Evolutionary conservation across 2,329 filamentous ascomycete species (phyloP), one percentile per base, ranked within the genome.

Genomic region (Neonectria ditissima): DNA sequence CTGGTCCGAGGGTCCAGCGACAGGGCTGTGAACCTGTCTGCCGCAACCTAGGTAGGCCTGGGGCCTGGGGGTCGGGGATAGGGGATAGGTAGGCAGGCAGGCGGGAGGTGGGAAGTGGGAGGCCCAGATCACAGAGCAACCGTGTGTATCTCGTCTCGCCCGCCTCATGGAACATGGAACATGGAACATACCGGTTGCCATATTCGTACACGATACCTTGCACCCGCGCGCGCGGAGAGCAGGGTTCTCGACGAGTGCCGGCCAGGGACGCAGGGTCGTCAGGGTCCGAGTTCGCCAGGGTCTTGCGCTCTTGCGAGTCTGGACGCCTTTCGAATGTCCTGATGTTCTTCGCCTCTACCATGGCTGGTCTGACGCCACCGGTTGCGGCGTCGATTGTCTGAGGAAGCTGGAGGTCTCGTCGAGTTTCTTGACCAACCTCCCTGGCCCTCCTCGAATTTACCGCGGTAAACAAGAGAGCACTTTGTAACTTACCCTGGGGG

Each of bases 311-410:
- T 48, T 10, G 34, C 26, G 28, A 34, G 26, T 50, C 47, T 50
- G 28, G 47, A 50, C 30, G 28, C 47, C 28, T 22, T 50, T 50
- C 47, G 47, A 32, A 18, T 50, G 26, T 47, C n/a, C 37, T 41
- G 37, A 37, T 37, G 34, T 9, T 41, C 37, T 8, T 41, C n/a
- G n/a, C n/a, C 43, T 50, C n/a, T 50, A 28, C 18, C 30, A n/a
- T 32, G n/a, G n/a, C 47, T 50, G 47, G 47, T 32, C 47, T 50
- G 47, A 50, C 47, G 47, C 47, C 47, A 50, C 47, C 28, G 47
- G 26, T 50, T 22, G 28, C 28, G 47, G 47, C 47, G 47, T 50
- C 30, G 47, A 32, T 50, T 50, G 47, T 50, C 47, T 20, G n/a
- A 37, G 34, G 34, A 37, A 37, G n/a, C n/a, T n/a, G n/a, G n/a